Evolutionary conservation across 169 alveolate genomes (phyloP).

Genomic region (Plasmodium yoelii): DNA sequence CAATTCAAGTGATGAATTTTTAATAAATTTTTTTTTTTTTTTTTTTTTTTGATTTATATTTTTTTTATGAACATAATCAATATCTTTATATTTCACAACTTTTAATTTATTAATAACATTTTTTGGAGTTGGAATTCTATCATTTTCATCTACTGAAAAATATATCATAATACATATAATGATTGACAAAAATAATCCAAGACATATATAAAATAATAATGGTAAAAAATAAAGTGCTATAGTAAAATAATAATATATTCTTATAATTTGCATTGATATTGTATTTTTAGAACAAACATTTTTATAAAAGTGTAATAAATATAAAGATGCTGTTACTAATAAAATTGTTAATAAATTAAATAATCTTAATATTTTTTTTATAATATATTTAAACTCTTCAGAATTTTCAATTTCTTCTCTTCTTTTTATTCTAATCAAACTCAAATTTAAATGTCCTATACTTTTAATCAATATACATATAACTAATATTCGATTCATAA

Average conservation of each 20-base stretch:
- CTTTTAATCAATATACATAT: constrained; percentile 38
- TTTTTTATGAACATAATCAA: constrained; percentile 26
- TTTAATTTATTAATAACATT: constrained; percentile 74
- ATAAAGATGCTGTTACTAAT: constrained; percentile 18
- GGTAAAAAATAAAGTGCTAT: constrained; percentile 56
- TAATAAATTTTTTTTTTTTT: constrained; percentile 21
- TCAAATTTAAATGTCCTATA: constrained; percentile 10
- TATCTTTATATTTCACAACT: constrained; percentile 75
- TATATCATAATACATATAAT: constrained; percentile 57
- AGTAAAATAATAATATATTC: constrained; percentile 35
- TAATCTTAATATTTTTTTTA: constrained; percentile 1
- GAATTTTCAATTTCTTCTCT: constrained; percentile 28
- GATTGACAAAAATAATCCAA: constrained; percentile 46
- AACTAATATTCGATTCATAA: constrained; percentile 28
- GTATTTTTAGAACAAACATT: constrained; percentile 41
- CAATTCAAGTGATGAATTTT: constrained; percentile 67
- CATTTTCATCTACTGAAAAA: constrained; percentile 53
- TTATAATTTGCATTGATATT: constrained; percentile 29
- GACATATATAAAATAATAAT: constrained; percentile 41
- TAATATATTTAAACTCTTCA: constrained; percentile 25
- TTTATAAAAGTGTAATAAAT: constrained; percentile 42
- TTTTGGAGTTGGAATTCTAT: constrained; percentile 66
- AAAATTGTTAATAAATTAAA: constrained; percentile 45
- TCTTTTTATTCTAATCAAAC: constrained; percentile 12
- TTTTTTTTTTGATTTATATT: constrained; percentile 6